Evolutionary conservation across 2,329 filamentous ascomycete genomes (phyloP), one percentile per base, ranked within the genome.

Genomic region (Teratosphaeria epicoccoides): DNA sequence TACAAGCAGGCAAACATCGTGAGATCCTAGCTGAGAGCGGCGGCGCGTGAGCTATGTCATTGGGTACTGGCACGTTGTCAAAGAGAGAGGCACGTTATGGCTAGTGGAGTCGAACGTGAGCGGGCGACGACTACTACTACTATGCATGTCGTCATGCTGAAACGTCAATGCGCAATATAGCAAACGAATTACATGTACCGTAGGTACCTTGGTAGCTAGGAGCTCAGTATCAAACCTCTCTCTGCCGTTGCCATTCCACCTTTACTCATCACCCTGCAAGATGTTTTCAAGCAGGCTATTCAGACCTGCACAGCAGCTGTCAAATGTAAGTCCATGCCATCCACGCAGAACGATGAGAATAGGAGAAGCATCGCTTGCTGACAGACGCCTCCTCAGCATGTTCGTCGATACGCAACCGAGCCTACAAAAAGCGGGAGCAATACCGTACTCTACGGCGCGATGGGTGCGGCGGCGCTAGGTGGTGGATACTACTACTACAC

Each of bases 361-460:
- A 17, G 11, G 7, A 12, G 46, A 6, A 3, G 12, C 2, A 10
- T 4, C 2, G 26, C 44, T 25, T 37, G 45, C 47, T 49, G 33
- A 49, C 47, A 29, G 23, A 24, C 22, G 10, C 52, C 43, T 20
- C 50, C 47, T 23, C 62, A 85, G 82, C 77, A 79, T 66, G 74
- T 81, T 67, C 81, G 83, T 66, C 76, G 78, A 64, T 96, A 95
- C 71, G 87, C 90, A 52, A 85, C 87, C 58, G 70, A 75, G 56
- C 68, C 71, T 44, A 72, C 75, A 55, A 70, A 70, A 64, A 60
- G 68, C 70, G 73, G 78, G 56, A 73, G 77, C 66, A 78, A 75
- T 66, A 82, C 80, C 64, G 66, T 81, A 33, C 68, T 89, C 57
- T 83, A 82, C 66, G 75, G 76, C 37, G 82, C 76, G 52, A 75